Conservation (phyloP, 75 land plant genomes). For the Pinus albicaulis region DNA sequence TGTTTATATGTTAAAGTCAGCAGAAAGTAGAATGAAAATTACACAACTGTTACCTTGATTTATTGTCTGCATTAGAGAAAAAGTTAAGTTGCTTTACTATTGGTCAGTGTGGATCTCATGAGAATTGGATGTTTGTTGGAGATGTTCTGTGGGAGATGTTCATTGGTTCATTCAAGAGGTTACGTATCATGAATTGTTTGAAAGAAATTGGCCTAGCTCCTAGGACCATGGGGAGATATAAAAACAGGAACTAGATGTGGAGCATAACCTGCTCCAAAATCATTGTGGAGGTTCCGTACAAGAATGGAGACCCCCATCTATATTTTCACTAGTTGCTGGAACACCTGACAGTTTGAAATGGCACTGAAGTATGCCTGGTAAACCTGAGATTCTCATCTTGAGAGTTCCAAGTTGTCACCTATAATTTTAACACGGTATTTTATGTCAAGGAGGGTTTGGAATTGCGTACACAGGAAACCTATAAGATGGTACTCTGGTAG, state of each 20-base stretch:
- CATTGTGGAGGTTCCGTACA: not conserved
- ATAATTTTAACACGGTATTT: no score
- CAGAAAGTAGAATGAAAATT: constrained; percentile 66
- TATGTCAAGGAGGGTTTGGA: no score
- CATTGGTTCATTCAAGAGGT: constrained; percentile 47
- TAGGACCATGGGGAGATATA: constrained; percentile 51
- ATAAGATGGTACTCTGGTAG: no score
- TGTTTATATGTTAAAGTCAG: constrained; percentile 68
- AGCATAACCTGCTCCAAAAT: not conserved
- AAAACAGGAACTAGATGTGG: constrained; percentile 27
- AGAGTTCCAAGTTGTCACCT: no score
- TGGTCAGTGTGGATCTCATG: constrained; percentile 33
- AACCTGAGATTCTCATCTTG: no score
- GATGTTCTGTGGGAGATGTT: constrained; percentile 58
- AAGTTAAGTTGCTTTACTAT: constrained; percentile 81
- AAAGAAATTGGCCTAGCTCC: constrained; percentile 72
- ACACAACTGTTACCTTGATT: constrained; percentile 50
- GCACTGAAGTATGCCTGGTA: no score
- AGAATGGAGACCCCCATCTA: no score
- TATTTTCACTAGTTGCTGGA: no score
- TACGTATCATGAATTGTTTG: constrained; percentile 73
- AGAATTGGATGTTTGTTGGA: constrained; percentile 39
- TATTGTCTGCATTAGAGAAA: constrained; percentile 65
- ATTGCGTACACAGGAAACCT: no score
- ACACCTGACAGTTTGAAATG: no score